Conservation (phyloP, 2,329 filamentous ascomycete species). For the Phialophora tarda region DNA sequence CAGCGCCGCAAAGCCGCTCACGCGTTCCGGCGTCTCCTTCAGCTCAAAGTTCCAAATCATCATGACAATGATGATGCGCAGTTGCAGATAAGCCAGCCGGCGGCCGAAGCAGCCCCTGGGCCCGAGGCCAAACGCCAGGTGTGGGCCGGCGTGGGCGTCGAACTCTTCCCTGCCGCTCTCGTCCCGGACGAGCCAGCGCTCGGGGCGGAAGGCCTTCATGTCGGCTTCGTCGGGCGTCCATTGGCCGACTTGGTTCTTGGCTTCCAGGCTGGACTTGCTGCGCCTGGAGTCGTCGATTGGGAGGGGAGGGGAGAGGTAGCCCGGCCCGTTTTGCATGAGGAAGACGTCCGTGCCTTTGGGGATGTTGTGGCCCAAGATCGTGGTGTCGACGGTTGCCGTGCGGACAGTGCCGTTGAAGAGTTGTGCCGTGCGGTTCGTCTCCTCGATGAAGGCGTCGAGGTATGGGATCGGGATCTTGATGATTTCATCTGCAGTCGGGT, state of each 20-base stretch:
- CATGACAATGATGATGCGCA: conserved; percentile 47
- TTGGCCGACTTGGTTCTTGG: conserved; percentile 37
- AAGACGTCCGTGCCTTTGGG: conserved; percentile 49
- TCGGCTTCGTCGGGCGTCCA: conserved; percentile 40
- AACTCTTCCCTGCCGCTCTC: conserved; percentile 42
- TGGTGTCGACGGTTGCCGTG: conserved; percentile 46
- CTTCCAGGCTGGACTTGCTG: conserved; percentile 41
- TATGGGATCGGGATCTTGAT: conserved; percentile 45
- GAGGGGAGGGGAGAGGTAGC: conserved; percentile 30
- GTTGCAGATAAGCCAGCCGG: conserved; percentile 47
- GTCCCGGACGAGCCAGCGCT: conserved; percentile 48
- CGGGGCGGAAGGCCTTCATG: conserved; percentile 47
- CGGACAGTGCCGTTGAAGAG: conserved; percentile 43
- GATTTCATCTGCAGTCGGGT: conserved; percentile 46
- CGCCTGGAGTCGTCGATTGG: conserved; percentile 43
- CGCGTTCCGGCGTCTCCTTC: conserved; percentile 39
- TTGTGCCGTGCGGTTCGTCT: conserved; percentile 49
- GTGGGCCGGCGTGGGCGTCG: conserved; percentile 46
- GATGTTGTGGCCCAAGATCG: conserved; percentile 50
- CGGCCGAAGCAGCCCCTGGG: conserved; percentile 49
- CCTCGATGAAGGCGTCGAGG: conserved; percentile 55
- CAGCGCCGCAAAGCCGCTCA: conserved; percentile 16
- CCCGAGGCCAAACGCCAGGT: conserved; percentile 47
- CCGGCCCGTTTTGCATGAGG: conserved; percentile 38
- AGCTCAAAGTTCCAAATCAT: conserved; percentile 51